Evolutionary conservation across 192 early-diverging fungal species (phyloP).

Genomic region (Chytriomyces sp.): DNA sequence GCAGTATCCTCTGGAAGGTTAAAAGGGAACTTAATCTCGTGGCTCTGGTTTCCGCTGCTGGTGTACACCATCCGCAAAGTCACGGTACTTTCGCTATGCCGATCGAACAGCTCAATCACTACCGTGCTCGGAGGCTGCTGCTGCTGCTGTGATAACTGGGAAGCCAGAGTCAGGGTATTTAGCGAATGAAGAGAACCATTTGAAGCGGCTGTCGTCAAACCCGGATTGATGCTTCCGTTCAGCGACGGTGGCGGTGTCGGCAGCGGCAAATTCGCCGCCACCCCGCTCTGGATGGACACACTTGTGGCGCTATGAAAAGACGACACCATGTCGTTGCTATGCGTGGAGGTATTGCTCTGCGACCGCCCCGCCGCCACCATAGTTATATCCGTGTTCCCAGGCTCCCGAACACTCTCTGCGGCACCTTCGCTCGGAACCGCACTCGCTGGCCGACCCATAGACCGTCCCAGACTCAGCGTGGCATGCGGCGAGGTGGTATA

Average conservation of each 20-base stretch:
- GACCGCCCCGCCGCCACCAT: background rate
- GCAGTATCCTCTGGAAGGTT: slow-evolving; percentile 68
- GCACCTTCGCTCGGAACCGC: background rate
- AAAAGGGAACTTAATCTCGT: slow-evolving; percentile 74
- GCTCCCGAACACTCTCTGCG: background rate
- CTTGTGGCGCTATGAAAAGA: no score
- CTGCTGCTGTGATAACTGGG: background rate
- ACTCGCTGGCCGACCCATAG: no score
- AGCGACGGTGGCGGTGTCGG: background rate
- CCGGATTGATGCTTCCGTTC: background rate
- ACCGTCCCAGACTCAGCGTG: background rate
- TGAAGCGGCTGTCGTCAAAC: background rate
- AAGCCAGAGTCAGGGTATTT: background rate
- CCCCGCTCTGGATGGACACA: no score
- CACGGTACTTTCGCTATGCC: slow-evolving; percentile 31
- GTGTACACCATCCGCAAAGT: slow-evolving; percentile 48
- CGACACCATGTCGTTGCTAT: background rate
- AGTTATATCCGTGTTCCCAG: background rate
- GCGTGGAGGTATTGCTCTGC: background rate
- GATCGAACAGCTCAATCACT: slow-evolving; percentile 38
- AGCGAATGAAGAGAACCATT: background rate
- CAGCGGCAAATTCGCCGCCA: no score
- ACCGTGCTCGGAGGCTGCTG: slow-evolving; percentile 9
- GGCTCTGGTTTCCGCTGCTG: slow-evolving; percentile 2
- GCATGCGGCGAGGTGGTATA: background rate